Base-by-base conservation (phyloP, 1,139 yeast genomes). In the Yamadazyma diospyri region DNA sequence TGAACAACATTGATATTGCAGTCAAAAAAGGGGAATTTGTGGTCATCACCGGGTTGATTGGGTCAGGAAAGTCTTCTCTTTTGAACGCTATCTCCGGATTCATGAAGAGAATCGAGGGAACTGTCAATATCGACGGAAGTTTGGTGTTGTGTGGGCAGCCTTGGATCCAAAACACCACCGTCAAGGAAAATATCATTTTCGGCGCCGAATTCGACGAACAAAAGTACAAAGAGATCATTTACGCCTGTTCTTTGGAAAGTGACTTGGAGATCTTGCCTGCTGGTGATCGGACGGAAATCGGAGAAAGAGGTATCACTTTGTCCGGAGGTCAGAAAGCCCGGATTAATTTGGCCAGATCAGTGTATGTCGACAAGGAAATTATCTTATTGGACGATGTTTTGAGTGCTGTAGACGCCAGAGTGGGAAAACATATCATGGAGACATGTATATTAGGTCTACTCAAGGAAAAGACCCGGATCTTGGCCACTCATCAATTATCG, bases 11-110 rank as follows among this genome's bases (percentile, higher is more conserved):
- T 24, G 53, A 70, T 39, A 47, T 81, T 11, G 29, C 48, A 0
- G 57, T 81, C 28, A 49, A 57, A 28, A 64, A 66, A 37, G 82
- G 82, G 12, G 86, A 81, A 48, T 76, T 83, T 40, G 62, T 81
- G 5, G 79, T 80, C 39, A 64, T 83, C n/a, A 78, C 85, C 2
- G 94, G 94, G 22, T 53, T 75, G 6, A 78, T 81, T 47, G 92
- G 92, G 2, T 65, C 84, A 0, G 94, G 94, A 30, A 82, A 83
- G 47, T 65, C 84, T 0, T 77, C 87, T 2, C 58, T 82, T 30
- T 61, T 82, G 26, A 59, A 61, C 41, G 78, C 78, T 1, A 45
- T 75, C 36, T 60, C 71, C 25, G 87, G 88, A 0, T 58, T 66
- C 30, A 76, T 76, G 81, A 64, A 59, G 28, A 57, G 64, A 31